Conservation (phyloP, 768 basidiomycete species). For the Dioszegia aurantiaca region DNA sequence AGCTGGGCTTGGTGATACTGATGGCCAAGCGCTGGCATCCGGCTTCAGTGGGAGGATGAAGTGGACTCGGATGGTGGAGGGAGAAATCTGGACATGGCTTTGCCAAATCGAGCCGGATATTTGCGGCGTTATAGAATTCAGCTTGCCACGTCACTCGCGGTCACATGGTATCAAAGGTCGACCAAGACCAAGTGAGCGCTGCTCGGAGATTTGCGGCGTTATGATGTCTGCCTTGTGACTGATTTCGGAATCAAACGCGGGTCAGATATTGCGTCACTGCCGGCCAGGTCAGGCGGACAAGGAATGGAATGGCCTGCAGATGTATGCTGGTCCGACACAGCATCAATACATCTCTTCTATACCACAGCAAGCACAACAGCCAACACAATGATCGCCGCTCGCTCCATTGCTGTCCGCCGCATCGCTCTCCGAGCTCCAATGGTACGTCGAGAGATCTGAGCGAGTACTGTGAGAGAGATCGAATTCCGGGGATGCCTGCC, state of each 20-base stretch:
- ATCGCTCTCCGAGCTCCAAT: constrained; percentile 31
- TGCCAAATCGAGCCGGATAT: not conserved
- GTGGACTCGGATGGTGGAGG: no score
- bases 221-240: not conserved
- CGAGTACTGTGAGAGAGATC: no score
- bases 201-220: constrained; percentile 10
- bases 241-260: not conserved
- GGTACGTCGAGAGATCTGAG: constrained; percentile 31
- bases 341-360: not conserved
- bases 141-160: no score
- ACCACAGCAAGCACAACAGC: not conserved
- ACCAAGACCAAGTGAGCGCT: no score
- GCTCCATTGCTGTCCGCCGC: constrained; percentile 23
- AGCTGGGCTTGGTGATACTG: no score
- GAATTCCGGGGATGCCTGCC: no score
- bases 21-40: no score
- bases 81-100: no score
- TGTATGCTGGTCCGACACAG: no score
- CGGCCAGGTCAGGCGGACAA: not conserved
- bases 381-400: constrained; percentile 10
- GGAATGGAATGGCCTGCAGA: no score
- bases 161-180: no score
- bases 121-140: constrained; percentile 3
- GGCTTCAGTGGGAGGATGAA: no score
- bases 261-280: constrained; percentile 7